Evolutionary conservation across 345 rosid species (phyloP), one percentile per base, ranked within the genome.

Genomic region (Salix brachista): DNA sequence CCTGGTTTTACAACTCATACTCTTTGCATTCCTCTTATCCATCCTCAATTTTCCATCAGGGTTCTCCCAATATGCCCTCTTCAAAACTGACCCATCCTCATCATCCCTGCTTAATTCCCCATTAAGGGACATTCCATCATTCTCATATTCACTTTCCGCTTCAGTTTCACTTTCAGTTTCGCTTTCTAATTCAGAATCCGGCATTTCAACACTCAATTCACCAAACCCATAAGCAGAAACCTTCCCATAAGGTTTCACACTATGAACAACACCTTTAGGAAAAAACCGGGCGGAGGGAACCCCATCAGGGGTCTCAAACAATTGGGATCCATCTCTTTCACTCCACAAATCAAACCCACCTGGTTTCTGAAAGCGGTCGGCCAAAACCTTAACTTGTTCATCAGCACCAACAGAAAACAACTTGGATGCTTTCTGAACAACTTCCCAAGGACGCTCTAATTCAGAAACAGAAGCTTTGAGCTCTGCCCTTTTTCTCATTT

Each of bases 361-460:
- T 0, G 97, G 96, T 75, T 80, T 88, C 87, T 93, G 96, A 80
- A 96, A 96, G 67, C 96, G 91, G 78, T 96, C 98, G 0, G 99
- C 97, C 79, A 93, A 84, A 5, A 89, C 96, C 87, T 96, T 90
- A 13, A 91, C 85, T 70, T 93, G 98, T 62, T 96, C 97, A 25
- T 96, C 98, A 9, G 94, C 94, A 16, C 84, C 36, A 0, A 90
- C 97, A 1, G 97, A 90, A 89, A 91, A 96, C 8, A 92, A 84
- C 34, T 81, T 87, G 32, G 97, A 94, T 1, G 94, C 89, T 62
- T 83, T 86, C 69, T 85, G 84, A 52, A 90, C 91, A 26, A 83
- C 92, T 46, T 95, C 94, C 98, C 98, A 93, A 1, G 96, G 99
- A 13, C 97, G 86, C 58, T 90, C 99, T 21, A 91, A 96, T 80